Evolutionary conservation across 2,329 filamentous ascomycete species (phyloP).

Genomic region (Onygenales sp.): DNA sequence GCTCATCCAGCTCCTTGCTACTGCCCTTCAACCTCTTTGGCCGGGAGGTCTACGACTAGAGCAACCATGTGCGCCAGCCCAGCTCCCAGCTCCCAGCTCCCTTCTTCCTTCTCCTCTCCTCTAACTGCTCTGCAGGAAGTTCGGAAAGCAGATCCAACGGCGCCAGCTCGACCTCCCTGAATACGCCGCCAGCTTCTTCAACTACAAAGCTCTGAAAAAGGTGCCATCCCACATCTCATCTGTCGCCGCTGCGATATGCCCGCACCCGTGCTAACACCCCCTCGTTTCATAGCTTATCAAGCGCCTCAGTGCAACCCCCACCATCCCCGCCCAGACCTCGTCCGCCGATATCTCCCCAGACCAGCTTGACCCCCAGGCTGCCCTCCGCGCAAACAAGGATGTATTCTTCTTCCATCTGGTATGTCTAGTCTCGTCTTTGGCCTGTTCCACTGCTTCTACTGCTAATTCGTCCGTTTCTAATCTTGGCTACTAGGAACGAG

Average conservation of each 20-base stretch:
- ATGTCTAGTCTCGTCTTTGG: conserved; percentile 25
- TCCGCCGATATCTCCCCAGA: conserved; percentile 29
- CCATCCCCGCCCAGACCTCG: conserved; percentile 67
- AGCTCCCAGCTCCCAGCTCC: not conserved
- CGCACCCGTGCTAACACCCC: conserved; percentile 5
- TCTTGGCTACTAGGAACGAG: conserved; percentile 61
- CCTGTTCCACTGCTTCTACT: not conserved
- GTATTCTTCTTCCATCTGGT: conserved; percentile 98
- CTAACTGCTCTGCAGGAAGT: conserved; percentile 61
- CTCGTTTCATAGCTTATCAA: conserved; percentile 73
- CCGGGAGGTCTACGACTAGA: too few species aligned
- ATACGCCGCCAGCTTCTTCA: conserved; percentile 98
- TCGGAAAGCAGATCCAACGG: conserved; percentile 99
- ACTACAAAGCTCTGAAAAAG: conserved; percentile 99
- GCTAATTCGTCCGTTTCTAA: not conserved
- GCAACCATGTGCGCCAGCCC: not conserved
- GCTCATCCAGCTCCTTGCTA: too few species aligned
- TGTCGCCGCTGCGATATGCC: not conserved
- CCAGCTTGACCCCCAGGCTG: conserved; percentile 66
- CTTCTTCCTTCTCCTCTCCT: not conserved
- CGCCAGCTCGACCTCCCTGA: conserved; percentile 97
- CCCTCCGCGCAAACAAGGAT: conserved; percentile 91
- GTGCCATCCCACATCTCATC: conserved; percentile 36
- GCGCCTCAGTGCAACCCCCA: conserved; percentile 86
- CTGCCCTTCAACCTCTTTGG: too few species aligned